Percentiles rank a stretch among this genome's conserved stretches.
Evolutionary conservation across 306 rosid species (phyloP).

Genomic region (Arachis stenosperma): DNA sequence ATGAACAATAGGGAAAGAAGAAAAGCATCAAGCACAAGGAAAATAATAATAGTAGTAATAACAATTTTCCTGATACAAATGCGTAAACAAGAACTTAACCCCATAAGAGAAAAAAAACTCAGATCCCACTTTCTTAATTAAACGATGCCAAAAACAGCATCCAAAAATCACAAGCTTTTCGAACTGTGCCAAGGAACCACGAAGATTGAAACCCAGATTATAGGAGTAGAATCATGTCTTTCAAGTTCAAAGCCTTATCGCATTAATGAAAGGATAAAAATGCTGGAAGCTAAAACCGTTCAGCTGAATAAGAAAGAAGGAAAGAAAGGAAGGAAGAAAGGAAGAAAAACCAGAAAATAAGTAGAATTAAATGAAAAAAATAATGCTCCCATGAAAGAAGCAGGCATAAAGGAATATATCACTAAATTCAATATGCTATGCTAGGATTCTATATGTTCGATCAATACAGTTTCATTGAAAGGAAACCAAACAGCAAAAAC

Average conservation of each 20-base stretch:
- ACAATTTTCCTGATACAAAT: conserved; percentile 23
- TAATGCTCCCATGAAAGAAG: conserved; percentile 27
- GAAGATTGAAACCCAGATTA: conserved; percentile 39
- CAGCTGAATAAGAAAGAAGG: conserved; percentile 16
- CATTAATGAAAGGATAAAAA: conserved; percentile 13
- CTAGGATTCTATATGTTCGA: no score
- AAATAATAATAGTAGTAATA: conserved; percentile 6
- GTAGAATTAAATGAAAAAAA: conserved; percentile 6
- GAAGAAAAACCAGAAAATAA: neutral
- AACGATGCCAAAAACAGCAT: conserved; percentile 27
- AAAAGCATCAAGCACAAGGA: conserved; percentile 28
- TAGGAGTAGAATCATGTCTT: conserved; percentile 30
- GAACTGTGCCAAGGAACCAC: conserved; percentile 21
- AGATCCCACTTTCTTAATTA: conserved; percentile 32
- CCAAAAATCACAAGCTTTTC: conserved; percentile 33
- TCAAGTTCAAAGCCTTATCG: conserved; percentile 17
- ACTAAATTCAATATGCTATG: no score
- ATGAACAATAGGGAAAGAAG: conserved; percentile 27
- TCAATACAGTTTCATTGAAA: conserved; percentile 44
- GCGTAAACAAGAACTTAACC: conserved; percentile 5
- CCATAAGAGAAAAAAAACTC: conserved; percentile 26
- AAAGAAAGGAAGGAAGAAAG: conserved; percentile 21
- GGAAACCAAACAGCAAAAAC: conserved; percentile 45
- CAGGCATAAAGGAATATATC: conserved; percentile 3
- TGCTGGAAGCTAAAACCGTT: conserved; percentile 15